Evolutionary conservation across 768 basidiomycete species (phyloP).

Genomic region (Roridomyces roridus): DNA sequence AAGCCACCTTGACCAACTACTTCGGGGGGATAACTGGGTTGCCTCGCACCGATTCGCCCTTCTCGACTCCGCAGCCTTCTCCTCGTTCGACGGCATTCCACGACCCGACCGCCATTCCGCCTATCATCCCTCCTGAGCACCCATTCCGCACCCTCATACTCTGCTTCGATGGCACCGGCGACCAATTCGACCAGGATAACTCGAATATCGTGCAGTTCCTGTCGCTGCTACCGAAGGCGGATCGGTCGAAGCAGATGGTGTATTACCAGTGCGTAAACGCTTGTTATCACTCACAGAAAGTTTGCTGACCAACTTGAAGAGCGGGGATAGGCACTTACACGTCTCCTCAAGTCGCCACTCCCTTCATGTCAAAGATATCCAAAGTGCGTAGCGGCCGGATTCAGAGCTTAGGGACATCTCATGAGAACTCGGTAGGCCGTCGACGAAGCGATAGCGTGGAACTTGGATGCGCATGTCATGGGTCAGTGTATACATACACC

Average conservation of each 20-base stretch:
- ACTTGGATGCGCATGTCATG: conserved; percentile 61
- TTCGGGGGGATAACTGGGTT: too few species aligned
- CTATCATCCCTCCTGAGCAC: conserved; percentile 33
- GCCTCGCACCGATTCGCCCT: too few species aligned
- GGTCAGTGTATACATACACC: conserved; percentile 40
- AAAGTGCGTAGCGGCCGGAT: conserved; percentile 26
- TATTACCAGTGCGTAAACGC: conserved; percentile 64
- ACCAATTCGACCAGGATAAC: conserved; percentile 47
- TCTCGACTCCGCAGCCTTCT: too few species aligned
- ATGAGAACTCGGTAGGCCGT: not conserved
- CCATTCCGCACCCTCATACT: conserved; percentile 58
- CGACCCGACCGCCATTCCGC: too few species aligned
- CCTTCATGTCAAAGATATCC: conserved; percentile 41
- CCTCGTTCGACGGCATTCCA: too few species aligned
- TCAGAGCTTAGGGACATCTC: too few species aligned
- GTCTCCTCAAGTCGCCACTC: conserved; percentile 54
- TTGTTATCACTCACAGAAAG: too few species aligned
- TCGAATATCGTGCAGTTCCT: conserved; percentile 60
- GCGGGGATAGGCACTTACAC: conserved; percentile 69
- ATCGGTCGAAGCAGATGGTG: conserved; percentile 54
- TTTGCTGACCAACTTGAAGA: too few species aligned
- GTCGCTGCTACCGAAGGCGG: conserved; percentile 57
- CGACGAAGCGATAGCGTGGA: conserved; percentile 46
- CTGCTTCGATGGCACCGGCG: conserved; percentile 72
- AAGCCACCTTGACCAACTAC: too few species aligned